Evolutionary conservation across 2,329 filamentous ascomycete genomes (phyloP).

Genomic region (Pleoardoris graminearum): DNA sequence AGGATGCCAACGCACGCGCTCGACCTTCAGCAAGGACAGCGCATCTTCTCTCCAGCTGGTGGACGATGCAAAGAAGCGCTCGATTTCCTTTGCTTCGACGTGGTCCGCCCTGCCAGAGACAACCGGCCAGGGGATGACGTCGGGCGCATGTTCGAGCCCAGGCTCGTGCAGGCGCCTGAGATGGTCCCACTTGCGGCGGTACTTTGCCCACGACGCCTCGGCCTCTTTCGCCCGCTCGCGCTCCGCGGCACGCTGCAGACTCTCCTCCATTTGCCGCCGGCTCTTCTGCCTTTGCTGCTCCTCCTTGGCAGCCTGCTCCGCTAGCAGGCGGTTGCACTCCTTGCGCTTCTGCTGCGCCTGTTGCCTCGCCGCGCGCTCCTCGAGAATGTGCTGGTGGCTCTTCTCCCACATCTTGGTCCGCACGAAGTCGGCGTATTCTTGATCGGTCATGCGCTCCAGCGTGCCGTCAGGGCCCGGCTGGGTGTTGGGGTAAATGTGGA

Average conservation of each 20-base stretch:
- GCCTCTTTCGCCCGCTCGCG: slow-evolving; percentile 60
- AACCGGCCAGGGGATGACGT: slow-evolving; percentile 73
- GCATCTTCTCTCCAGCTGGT: slow-evolving; percentile 47
- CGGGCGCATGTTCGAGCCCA: slow-evolving; percentile 29
- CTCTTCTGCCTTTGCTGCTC: slow-evolving; percentile 55
- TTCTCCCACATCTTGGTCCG: slow-evolving; percentile 94
- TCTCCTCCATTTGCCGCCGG: slow-evolving; percentile 68
- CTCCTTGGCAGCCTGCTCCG: slow-evolving; percentile 46
- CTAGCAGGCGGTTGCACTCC: slow-evolving; percentile 37
- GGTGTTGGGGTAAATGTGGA: slow-evolving; percentile 73
- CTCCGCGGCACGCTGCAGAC: slow-evolving; percentile 67
- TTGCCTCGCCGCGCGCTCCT: slow-evolving; percentile 69
- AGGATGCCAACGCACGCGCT: slow-evolving; percentile 93
- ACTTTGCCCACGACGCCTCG: slow-evolving; percentile 66
- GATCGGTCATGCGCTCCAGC: slow-evolving; percentile 85
- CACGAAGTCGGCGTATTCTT: slow-evolving; percentile 87
- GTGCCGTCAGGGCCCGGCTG: slow-evolving; percentile 57
- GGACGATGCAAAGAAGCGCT: slow-evolving; percentile 69
- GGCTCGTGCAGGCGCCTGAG: slow-evolving; percentile 40
- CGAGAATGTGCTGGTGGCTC: slow-evolving; percentile 79
- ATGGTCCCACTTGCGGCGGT: slow-evolving; percentile 65
- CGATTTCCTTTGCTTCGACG: slow-evolving; percentile 63
- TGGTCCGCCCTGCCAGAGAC: slow-evolving; percentile 61
- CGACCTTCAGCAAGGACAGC: slow-evolving; percentile 68
- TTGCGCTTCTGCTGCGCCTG: slow-evolving; percentile 52